Base-by-base conservation (phyloP, 768 basidiomycete genomes). In the Rhodotorula diobovata region DNA sequence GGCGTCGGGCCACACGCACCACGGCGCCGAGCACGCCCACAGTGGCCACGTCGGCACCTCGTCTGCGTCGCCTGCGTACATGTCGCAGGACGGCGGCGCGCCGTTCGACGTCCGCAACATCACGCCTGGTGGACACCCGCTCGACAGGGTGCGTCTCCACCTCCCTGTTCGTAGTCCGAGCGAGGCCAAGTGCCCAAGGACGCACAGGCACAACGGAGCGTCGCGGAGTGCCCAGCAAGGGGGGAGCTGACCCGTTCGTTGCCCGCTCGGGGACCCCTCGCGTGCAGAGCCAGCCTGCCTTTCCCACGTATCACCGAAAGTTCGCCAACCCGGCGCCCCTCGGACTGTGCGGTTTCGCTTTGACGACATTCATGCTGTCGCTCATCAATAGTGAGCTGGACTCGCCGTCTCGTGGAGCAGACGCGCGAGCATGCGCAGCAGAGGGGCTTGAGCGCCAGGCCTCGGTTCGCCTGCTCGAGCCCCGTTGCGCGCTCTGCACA, bases 301-400 rank as follows among this genome's bases (percentile, higher is more conserved):
- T 78, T 72, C 76, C 77, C 9, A 67, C 76, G 50, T 81, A 74
- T 73, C 80, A 80, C 70, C 61, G 60, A 4, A 32, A 69, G 62
- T 76, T 66, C 37, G 73, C 68, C 48, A 74, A 74, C 69, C 73
- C 73, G n/a, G 74, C 74, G 2, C 74, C 74, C 18, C 54, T 75
- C 21, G 74, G 70, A 8, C 66, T 76, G 21, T 67, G 59, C 50
- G 71, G 61, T 28, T 76, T 80, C 74, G 80, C 75, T 1, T 75
- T 79, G 32, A 81, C 81, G 21, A 81, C 81, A 23, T 81, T 81
- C 68, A 74, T 81, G 60, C 73, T 81, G 50, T 74, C 73, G 28
- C 48, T 74, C 34, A 57, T 71, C 67, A 74, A 74, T 41, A 48
- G 73, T 62, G 8, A 34, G 69, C 54, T n/a, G n/a, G n/a, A 39